Evolutionary conservation across 441 rosid species (phyloP), one percentile per base, ranked within the genome.

Genomic region (Populus hybrid): DNA sequence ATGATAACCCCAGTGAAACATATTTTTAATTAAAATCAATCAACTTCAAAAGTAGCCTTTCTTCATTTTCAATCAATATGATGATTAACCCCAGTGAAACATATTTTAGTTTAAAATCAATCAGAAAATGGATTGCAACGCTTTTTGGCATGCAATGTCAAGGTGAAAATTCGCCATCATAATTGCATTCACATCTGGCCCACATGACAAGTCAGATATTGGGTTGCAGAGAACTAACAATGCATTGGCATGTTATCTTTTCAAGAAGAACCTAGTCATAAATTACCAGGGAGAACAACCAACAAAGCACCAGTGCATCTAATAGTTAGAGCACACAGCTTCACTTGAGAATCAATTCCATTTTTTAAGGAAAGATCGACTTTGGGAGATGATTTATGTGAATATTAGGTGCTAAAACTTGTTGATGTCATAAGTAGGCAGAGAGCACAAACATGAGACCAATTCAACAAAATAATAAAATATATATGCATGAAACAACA

Each of bases 391-490:
- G 63, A 74, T 67, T 42, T 20, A 59, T 50, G 18, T n/a, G 38
- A 72, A 54, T 34, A 38, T 24, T 46, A 23, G 66, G 50, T 26
- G 54, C 32, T 72, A 61, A 66, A 24, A 71, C 69, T 57, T 65
- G 76, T 42, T 21, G 34, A n/a, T 14, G 57, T 26, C 71, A 79
- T 12, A 46, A 14, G 57, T 10, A 35, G 59, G 67, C 73, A 76
- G 50, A 14, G 32, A 63, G 10, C 61, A n/a, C 63, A 10, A 34
- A 77, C 64, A 30, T 46, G 4, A 28, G 34, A 77, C 71, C 73
- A 69, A 67, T 40, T 57, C 36, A 73, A 63, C 64, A 54, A 75
- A 75, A 80, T 18, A 64, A 63, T n/a, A 79, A 23, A 38, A 69
- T 14, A 28, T 50, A 5, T 38, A 70, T 24, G 36, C 72, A 79